A percentile compares a stretch with the other conserved stretches of the same genome.
These are phyloP conservation scores for Talaromyces pinophilus DNA, from an alignment of 2,329 filamentous ascomycete genomes.

Conservation along the genomic window DNA sequence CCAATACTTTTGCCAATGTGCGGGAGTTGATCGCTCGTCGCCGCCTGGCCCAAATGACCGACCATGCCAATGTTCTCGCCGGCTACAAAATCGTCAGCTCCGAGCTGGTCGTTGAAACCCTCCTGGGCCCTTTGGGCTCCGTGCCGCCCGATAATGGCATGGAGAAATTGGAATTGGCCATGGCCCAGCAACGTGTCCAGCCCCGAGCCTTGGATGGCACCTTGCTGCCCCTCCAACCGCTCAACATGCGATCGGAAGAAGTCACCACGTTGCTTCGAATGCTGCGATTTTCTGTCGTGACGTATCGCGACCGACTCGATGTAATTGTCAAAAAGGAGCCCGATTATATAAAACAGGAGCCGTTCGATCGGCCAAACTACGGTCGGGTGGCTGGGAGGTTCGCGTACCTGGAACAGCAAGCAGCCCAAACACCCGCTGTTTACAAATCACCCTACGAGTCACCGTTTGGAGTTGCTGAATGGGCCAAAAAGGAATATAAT, in stretches of 20 bases:
- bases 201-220: constrained; percentile 42
- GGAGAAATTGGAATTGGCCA: constrained; percentile 47
- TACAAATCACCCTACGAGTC: constrained; percentile 49
- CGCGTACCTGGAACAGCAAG: constrained; percentile 44
- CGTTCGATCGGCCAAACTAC: constrained; percentile 33
- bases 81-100: constrained; percentile 48
- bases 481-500: constrained; percentile 43
- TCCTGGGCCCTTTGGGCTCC: constrained; percentile 45
- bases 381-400: constrained; percentile 41
- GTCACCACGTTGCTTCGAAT: constrained; percentile 46
- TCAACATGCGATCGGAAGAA: constrained; percentile 49
- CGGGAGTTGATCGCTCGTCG: constrained; percentile 46
- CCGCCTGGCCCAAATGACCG: constrained; percentile 46
- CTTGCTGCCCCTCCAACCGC: constrained; percentile 40
- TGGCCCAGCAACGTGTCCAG: constrained; percentile 48
- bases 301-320: constrained; percentile 42
- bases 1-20: constrained; percentile 45
- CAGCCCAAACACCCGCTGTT: constrained; percentile 40
- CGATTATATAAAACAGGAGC: constrained; percentile 37
- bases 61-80: constrained; percentile 48
- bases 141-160: constrained; percentile 44
- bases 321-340: constrained; percentile 43
- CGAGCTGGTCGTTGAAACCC: constrained; percentile 46
- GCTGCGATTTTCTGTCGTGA: constrained; percentile 47
- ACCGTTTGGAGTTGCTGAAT: constrained; percentile 45